A percentile compares a stretch with the other conserved stretches of the same genome.
phyloP scores from a whole-genome alignment of 2,329 filamentous ascomycete genomes.

The Lasiodiplodia hormozganensis region DNA sequence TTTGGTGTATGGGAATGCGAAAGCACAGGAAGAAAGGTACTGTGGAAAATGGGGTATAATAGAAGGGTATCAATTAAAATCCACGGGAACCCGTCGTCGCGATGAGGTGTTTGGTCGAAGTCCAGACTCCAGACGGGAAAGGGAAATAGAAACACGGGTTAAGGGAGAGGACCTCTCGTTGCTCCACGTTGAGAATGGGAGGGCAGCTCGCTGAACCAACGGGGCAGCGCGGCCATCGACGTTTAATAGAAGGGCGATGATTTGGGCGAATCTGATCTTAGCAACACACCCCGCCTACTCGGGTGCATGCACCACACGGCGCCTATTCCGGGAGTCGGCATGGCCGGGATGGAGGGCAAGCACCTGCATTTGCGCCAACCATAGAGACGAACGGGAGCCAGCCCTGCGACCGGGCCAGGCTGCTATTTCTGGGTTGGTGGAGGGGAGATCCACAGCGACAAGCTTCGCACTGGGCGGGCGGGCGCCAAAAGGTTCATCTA shows the following conservation, averaged over 20 bases:
- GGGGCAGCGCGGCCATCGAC: not conserved
- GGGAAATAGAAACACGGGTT: not conserved
- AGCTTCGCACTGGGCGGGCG: slow-evolving; percentile 5
- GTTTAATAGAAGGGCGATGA: slow-evolving; percentile 11
- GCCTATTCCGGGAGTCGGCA: slow-evolving; percentile 25
- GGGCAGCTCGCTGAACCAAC: not conserved
- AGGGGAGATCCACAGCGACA: slow-evolving; percentile 11
- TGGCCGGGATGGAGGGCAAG: not conserved
- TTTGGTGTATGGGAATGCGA: slow-evolving; percentile 37
- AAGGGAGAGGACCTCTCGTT: not conserved
- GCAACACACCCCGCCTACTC: slow-evolving; percentile 12
- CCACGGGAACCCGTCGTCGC: not conserved
- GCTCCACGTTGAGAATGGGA: not conserved
- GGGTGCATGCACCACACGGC: slow-evolving; percentile 4
- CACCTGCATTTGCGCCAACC: slow-evolving; percentile 20
- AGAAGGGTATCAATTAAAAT: not conserved
- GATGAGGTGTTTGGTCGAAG: slow-evolving; percentile 2
- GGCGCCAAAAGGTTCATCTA: slow-evolving; percentile 20
- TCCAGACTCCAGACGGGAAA: slow-evolving; percentile 19
- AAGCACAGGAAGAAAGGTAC: not conserved
- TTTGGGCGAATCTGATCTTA: slow-evolving; percentile 3
- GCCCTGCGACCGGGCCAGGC: not conserved
- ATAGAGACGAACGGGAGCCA: not conserved
- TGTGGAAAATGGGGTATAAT: not conserved
- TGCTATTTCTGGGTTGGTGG: slow-evolving; percentile 18